These are phyloP conservation scores for Litchi chinensis DNA, from an alignment of 345 rosid species.

Conservation along the genomic window DNA sequence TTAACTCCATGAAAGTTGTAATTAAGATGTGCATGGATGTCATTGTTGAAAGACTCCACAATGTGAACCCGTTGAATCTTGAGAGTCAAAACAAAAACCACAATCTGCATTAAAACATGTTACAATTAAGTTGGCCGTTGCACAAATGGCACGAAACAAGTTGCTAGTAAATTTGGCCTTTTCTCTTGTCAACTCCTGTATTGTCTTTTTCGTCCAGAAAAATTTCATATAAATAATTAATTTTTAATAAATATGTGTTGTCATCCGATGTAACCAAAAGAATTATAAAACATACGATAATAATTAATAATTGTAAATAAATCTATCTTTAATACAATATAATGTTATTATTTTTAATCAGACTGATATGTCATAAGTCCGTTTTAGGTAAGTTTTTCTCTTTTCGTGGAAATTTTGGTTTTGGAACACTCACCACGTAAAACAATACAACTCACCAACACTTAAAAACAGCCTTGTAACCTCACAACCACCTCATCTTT, in stretches of 20 bases:
- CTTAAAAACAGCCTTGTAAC: neutral
- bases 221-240: too few species aligned
- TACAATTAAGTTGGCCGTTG: neutral
- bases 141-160: neutral
- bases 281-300: too few species aligned
- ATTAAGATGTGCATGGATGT: neutral
- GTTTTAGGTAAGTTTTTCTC: too few species aligned
- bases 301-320: too few species aligned
- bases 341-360: too few species aligned
- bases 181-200: neutral
- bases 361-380: too few species aligned
- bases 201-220: neutral
- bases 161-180: neutral
- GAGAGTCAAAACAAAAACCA: neutral
- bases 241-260: too few species aligned
- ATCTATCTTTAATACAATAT: too few species aligned
- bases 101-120: neutral
- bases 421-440: neutral
- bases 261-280: too few species aligned
- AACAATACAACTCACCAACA: neutral
- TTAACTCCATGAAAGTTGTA: too few species aligned
- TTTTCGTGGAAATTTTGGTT: neutral
- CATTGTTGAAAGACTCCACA: neutral
- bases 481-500: neutral
- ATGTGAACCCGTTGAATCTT: conserved; percentile 8